phyloP scores from a whole-genome alignment of 257 asterid species.

The Solanum dulcamara region DNA sequence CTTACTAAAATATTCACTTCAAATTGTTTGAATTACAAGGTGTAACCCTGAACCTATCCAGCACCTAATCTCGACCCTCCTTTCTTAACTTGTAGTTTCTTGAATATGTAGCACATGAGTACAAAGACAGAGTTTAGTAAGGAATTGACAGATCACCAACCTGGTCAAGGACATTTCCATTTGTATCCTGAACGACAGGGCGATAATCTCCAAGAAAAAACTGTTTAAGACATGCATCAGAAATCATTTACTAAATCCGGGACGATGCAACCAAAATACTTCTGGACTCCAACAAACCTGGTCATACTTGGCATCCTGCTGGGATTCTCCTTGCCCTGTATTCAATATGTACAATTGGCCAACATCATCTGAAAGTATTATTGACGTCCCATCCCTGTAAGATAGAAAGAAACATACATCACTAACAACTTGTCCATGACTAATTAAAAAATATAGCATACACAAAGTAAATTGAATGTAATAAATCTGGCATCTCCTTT shows the following conservation, averaged over 20 bases:
- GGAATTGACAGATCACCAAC: slow-evolving; percentile 20
- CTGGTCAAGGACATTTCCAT: slow-evolving; percentile 96
- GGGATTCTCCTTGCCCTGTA: slow-evolving; percentile 96
- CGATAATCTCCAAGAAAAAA: slow-evolving; percentile 95
- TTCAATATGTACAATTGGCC: slow-evolving; percentile 80
- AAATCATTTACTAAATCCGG: neutral
- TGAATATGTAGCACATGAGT: neutral
- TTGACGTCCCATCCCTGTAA: slow-evolving; percentile 94
- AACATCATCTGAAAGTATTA: slow-evolving; percentile 90
- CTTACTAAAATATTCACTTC: neutral
- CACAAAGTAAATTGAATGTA: neutral
- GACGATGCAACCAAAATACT: neutral
- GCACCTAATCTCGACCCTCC: neutral
- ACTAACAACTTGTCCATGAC: slow-evolving; percentile 6
- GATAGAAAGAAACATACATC: neutral
- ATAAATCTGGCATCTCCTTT: neutral
- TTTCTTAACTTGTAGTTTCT: neutral
- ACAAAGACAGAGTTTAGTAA: neutral
- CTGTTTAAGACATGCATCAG: slow-evolving; percentile 28
- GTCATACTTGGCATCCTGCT: slow-evolving; percentile 82
- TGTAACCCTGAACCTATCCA: neutral
- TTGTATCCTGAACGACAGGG: slow-evolving; percentile 85
- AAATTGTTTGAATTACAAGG: neutral
- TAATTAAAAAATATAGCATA: slow-evolving; percentile 2
- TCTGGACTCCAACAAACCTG: slow-evolving; percentile 41